A percentile compares a stretch with the other conserved stretches of the same genome.
phyloP scores from a whole-genome alignment of 2,329 filamentous ascomycete species.

The Dryadomyces quercus-mongolicae region DNA sequence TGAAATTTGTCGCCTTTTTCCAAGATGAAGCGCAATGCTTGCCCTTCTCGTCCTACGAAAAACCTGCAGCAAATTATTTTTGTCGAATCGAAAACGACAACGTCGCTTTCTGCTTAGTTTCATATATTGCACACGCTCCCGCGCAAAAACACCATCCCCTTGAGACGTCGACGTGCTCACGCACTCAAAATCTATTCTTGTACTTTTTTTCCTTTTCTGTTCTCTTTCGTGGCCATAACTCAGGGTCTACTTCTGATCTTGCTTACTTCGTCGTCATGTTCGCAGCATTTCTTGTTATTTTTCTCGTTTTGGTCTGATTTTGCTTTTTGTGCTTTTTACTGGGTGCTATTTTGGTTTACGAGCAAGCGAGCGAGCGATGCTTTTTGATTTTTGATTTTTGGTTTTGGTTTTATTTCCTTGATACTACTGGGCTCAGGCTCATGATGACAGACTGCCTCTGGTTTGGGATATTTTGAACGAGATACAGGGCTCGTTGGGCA shows the following conservation, averaged over 20 bases:
- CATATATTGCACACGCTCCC: slow-evolving; percentile 5
- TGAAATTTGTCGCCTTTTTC: background rate
- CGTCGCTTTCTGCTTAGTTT: background rate
- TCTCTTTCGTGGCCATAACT: background rate
- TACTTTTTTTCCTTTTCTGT: background rate
- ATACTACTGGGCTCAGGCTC: slow-evolving; percentile 1
- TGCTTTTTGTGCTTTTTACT: slow-evolving; percentile 2
- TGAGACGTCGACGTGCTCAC: background rate
- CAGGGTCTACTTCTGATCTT: slow-evolving; percentile 6
- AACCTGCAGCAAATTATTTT: background rate
- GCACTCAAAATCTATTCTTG: slow-evolving; percentile 1
- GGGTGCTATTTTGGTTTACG: slow-evolving; percentile 4
- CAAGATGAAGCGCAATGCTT: background rate
- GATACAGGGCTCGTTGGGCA: slow-evolving; percentile 8
- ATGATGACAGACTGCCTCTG: slow-evolving; percentile 2
- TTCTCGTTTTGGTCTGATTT: background rate
- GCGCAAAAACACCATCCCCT: slow-evolving; percentile 1
- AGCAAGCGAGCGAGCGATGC: slow-evolving; percentile 6
- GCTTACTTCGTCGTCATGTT: slow-evolving; percentile 5
- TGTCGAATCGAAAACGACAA: background rate
- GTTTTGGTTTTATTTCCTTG: slow-evolving; percentile 7
- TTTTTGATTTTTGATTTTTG: background rate
- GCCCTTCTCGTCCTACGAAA: background rate
- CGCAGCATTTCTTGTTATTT: slow-evolving; percentile 10
- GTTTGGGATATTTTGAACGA: background rate